Percentiles rank a stretch among this genome's conserved stretches.
These are phyloP conservation scores for Tetrahymena elliotti DNA, from an alignment of 73 alveolate genomes.

Conservation along the genomic window DNA sequence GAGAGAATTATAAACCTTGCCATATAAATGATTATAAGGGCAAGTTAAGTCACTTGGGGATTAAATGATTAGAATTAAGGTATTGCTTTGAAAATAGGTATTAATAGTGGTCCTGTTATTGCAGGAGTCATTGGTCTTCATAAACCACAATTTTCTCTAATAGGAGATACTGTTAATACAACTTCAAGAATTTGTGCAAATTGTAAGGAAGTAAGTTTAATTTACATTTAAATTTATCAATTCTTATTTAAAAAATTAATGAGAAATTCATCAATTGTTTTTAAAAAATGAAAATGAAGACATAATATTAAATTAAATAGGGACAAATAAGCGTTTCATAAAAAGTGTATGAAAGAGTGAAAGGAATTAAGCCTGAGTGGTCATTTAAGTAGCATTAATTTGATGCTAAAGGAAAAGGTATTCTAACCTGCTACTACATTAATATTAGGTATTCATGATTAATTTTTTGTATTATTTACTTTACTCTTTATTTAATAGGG, in stretches of 20 bases:
- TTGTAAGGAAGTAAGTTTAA: constrained; percentile 17
- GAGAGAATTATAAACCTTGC: constrained; percentile 28
- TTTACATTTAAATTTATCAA: not conserved
- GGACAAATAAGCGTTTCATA: not conserved
- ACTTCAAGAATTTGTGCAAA: constrained; percentile 89
- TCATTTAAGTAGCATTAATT: not conserved
- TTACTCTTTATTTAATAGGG: not conserved
- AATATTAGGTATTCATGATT: not conserved
- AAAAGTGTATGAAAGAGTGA: not conserved
- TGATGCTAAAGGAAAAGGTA: not conserved
- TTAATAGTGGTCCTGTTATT: constrained; percentile 89
- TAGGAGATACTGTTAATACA: constrained; percentile 94
- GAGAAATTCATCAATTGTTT: too few species aligned
- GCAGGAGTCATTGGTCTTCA: constrained; percentile 96
- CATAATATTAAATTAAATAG: not conserved
- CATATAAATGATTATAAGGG: constrained; percentile 15
- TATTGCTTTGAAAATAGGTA: constrained; percentile 83
- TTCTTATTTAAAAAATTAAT: too few species aligned
- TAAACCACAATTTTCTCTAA: constrained; percentile 90
- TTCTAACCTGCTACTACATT: not conserved
- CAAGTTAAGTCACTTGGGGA: constrained; percentile 27
- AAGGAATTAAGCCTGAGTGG: not conserved
- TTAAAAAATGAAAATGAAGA: too few species aligned
- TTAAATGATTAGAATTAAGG: constrained; percentile 12
- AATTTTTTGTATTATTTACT: not conserved